A percentile compares a stretch with the other conserved stretches of the same genome.
phyloP scores from a whole-genome alignment of 345 rosid species.

The Populus davidiana region DNA sequence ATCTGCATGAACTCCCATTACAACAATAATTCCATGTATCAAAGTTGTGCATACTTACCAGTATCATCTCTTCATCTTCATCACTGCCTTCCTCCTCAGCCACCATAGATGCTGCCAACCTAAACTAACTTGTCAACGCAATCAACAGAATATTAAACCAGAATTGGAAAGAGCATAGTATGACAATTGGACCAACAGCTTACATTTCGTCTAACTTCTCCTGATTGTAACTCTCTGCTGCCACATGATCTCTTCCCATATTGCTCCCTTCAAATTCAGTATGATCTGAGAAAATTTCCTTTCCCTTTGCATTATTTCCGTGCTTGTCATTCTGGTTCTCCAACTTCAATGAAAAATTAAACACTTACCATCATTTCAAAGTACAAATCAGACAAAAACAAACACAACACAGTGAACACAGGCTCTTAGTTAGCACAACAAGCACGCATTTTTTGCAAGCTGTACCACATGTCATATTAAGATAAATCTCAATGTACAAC shows the following conservation, averaged over 20 bases:
- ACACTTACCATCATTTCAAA: neutral
- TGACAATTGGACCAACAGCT: conserved; percentile 25
- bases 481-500: neutral
- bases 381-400: neutral
- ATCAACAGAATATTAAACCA: conserved; percentile 13
- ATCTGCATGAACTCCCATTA: neutral
- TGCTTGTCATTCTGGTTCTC: neutral
- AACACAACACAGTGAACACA: neutral
- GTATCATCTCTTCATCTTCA: conserved; percentile 52
- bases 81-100: conserved; percentile 47
- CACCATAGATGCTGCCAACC: conserved; percentile 67
- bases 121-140: conserved; percentile 30
- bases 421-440: too few relatives aligned
- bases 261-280: conserved; percentile 12
- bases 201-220: conserved; percentile 71
- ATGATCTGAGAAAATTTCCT: conserved; percentile 25
- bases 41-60: conserved; percentile 14
- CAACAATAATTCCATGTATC: neutral
- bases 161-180: conserved; percentile 8
- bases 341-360: neutral
- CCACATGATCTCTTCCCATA: conserved; percentile 23
- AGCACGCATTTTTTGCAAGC: neutral
- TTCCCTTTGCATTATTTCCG: conserved; percentile 6
- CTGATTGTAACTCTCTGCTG: conserved; percentile 32
- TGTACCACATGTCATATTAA: neutral